A percentile compares a stretch with the other conserved stretches of the same genome.
Evolutionary conservation across 228 moss, liverwort and hornwort genomes (phyloP).

Genomic region (Sphagnum fallax): DNA sequence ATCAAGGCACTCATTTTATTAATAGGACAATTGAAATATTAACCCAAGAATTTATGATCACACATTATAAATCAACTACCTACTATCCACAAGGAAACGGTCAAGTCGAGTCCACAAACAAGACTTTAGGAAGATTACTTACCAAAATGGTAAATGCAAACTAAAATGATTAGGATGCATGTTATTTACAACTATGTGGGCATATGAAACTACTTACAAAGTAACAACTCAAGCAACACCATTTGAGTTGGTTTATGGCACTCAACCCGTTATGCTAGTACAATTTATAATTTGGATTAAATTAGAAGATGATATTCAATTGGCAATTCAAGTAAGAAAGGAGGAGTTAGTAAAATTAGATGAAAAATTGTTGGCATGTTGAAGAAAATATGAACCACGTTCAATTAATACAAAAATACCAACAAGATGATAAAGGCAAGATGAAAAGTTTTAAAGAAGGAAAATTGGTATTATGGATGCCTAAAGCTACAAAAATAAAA

Average conservation of each 20-base stretch:
- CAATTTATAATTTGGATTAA: no score
- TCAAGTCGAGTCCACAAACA: neutral
- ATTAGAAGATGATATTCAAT: no score
- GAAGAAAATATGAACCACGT: neutral
- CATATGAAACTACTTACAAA: neutral
- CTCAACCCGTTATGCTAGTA: no score
- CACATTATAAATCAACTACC: neutral
- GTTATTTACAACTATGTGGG: neutral
- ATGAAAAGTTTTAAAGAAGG: neutral
- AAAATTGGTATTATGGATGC: neutral
- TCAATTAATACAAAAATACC: neutral
- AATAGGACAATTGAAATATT: neutral
- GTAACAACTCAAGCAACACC: neutral
- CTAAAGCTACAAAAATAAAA: neutral
- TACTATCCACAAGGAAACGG: slow-evolving; percentile 5
- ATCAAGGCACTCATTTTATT: slow-evolving; percentile 4
- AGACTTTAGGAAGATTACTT: neutral
- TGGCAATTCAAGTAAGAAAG: neutral
- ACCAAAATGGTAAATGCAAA: neutral
- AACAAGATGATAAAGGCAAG: neutral
- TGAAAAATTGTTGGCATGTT: neutral
- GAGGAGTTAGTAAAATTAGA: neutral
- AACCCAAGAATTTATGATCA: neutral
- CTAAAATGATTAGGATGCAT: neutral
- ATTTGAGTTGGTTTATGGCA: neutral